Evolutionary conservation across 2,329 filamentous ascomycete species (phyloP).

Genomic region (Verticillium albo-atrum): DNA sequence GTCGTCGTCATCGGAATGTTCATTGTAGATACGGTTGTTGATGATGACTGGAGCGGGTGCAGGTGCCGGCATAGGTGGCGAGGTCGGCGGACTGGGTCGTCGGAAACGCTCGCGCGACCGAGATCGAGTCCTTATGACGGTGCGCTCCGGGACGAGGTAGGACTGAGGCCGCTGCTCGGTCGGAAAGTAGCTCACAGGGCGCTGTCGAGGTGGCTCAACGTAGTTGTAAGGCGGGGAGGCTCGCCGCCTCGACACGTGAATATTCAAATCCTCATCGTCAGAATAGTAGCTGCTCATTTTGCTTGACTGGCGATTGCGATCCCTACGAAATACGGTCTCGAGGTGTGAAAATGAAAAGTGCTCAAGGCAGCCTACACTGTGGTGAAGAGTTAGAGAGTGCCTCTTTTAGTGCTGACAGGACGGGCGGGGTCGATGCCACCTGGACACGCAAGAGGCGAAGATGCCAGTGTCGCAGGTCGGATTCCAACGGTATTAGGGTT

Average conservation of each 20-base stretch:
- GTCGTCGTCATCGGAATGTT: slow-evolving; percentile 40
- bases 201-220: slow-evolving; percentile 33
- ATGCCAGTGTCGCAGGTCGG: neutral
- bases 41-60: slow-evolving; percentile 46
- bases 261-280: slow-evolving; percentile 51
- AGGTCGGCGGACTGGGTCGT: slow-evolving; percentile 26
- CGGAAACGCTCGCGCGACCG: slow-evolving; percentile 36
- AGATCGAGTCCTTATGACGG: slow-evolving; percentile 37
- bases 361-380: neutral
- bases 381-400: neutral
- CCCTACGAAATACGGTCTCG: neutral
- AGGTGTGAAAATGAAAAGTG: neutral
- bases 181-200: slow-evolving; percentile 34
- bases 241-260: slow-evolving; percentile 31
- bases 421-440: neutral
- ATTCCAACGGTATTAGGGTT: neutral
- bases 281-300: slow-evolving; percentile 39
- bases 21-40: slow-evolving; percentile 51
- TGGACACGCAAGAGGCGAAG: neutral
- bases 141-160: slow-evolving; percentile 42
- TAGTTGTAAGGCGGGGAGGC: slow-evolving; percentile 37
- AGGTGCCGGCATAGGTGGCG: slow-evolving; percentile 20
- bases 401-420: neutral
- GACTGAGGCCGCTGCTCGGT: slow-evolving; percentile 28
- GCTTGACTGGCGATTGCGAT: neutral